Evolutionary conservation across 371 early-diverging fungal genomes (phyloP).

Genomic region (Apophysomyces elegans): DNA sequence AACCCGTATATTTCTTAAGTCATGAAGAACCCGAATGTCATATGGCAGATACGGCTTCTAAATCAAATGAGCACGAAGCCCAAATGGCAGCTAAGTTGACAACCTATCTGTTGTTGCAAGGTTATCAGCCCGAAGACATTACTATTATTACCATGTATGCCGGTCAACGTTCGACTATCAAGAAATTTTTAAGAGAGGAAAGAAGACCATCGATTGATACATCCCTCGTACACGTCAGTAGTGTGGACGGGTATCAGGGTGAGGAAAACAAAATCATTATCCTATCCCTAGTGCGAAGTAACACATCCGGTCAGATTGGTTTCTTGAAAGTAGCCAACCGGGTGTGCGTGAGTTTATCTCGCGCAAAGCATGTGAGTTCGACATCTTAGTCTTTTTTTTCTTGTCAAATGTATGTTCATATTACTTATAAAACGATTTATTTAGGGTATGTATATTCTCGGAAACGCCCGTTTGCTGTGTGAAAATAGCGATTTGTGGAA

Average conservation of each 20-base stretch:
- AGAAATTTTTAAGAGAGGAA: constrained; percentile 41
- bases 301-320: constrained; percentile 64
- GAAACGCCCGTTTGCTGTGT: constrained; percentile 61
- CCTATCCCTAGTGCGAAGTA: constrained; percentile 71
- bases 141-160: constrained; percentile 69
- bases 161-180: constrained; percentile 56
- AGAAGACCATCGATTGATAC: constrained; percentile 29
- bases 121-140: constrained; percentile 48
- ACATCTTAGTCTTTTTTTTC: not conserved
- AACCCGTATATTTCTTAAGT: constrained; percentile 58
- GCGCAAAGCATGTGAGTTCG: constrained; percentile 62
- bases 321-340: constrained; percentile 77
- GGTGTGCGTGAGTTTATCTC: constrained; percentile 78
- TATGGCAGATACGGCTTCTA: constrained; percentile 56
- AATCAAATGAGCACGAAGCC: constrained; percentile 64
- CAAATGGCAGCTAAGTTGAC: constrained; percentile 59
- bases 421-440: not conserved
- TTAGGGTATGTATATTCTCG: constrained; percentile 76
- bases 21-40: constrained; percentile 56
- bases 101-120: constrained; percentile 59
- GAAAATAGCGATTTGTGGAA: constrained; percentile 64
- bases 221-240: constrained; percentile 56
- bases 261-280: constrained; percentile 79
- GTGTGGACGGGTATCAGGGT: constrained; percentile 85
- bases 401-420: not conserved